Base-by-base conservation (phyloP, 2,329 filamentous ascomycete species). In the Fusarium subtropicale region DNA sequence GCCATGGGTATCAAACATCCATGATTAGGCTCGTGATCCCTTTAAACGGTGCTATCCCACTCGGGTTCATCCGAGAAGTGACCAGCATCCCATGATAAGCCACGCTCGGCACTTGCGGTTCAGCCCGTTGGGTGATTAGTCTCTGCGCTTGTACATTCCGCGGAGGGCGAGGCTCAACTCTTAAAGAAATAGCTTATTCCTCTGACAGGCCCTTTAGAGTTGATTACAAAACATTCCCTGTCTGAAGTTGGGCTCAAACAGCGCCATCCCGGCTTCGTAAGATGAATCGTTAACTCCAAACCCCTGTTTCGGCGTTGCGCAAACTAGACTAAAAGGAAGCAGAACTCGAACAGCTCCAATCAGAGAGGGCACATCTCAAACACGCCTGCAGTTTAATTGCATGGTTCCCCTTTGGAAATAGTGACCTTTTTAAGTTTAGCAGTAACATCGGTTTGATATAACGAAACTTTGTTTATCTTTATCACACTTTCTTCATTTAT, bases 381-480 rank as follows among this genome's bases (percentile, higher is more conserved):
- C 44, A 68, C 60, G 39, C 60, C 66, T 60, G 66, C 41, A 33
- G 24, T n/a, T 20, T 47, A 26, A 59, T 59, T 64, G 16, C n/a
- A 18, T 34, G 9, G 26, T 20, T 41, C 36, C n/a, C 48, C 20
- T 28, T 20, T 24, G 4, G 20, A 22, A 26, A 18, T 34, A 41
- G 22, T 18, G 26, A 16, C 56, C 33, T 33, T 9, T 61, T n/a
- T 22, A 26, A 48, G 42, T 28, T 30, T 54, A 62, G 58, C 13
- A 42, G 47, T 16, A 28, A 56, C 30, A 26, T 11, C 15, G 10
- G 28, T 42, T 44, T 16, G 33, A n/a, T 22, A n/a, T 38, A 3
- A 22, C 48, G 30, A 56, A 63, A 62, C 24, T 39, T 30, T 56
- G 28, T 60, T 56, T 30, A 22, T 52, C 4, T 41, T 22, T 2